phyloP scores from a whole-genome alignment of 2,329 filamentous ascomycete species.

The Tolypocladium tundrense region DNA sequence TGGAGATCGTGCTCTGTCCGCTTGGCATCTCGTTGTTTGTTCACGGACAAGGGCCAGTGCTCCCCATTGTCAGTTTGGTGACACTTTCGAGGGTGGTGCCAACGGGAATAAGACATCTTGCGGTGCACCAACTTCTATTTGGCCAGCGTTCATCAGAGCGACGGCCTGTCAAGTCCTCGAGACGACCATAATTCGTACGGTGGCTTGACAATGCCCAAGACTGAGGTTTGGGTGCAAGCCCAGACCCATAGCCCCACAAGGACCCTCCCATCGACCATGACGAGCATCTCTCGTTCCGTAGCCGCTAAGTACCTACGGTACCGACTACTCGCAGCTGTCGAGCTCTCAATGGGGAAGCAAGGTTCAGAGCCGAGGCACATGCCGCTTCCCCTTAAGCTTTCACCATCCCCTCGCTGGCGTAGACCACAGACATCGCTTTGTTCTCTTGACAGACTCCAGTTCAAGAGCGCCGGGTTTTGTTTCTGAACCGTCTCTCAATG shows the following conservation, averaged over 20 bases:
- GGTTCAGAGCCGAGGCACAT: neutral
- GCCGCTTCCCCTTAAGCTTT: neutral
- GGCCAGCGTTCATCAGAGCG: too few species aligned
- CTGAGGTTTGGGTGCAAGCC: too few species aligned
- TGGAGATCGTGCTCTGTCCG: neutral
- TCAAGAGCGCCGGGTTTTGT: neutral
- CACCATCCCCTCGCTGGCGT: neutral
- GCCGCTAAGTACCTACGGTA: too few species aligned
- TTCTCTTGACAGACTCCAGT: neutral
- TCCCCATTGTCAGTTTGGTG: too few species aligned
- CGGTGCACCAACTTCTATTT: too few species aligned
- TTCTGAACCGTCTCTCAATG: constrained; percentile 8
- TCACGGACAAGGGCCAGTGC: neutral
- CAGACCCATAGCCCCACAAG: neutral
- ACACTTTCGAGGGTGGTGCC: too few species aligned
- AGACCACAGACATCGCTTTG: neutral
- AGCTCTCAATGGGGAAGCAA: neutral
- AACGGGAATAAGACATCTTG: too few species aligned
- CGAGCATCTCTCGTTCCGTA: neutral
- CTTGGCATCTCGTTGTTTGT: neutral
- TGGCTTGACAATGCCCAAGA: too few species aligned
- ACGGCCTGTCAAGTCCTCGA: too few species aligned
- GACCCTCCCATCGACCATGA: neutral
- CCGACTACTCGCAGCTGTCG: neutral
- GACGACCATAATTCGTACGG: too few species aligned